A percentile compares a stretch with the other conserved stretches of the same genome.
phyloP scores from a whole-genome alignment of 345 rosid species.

The Arabidopsis suecica region DNA sequence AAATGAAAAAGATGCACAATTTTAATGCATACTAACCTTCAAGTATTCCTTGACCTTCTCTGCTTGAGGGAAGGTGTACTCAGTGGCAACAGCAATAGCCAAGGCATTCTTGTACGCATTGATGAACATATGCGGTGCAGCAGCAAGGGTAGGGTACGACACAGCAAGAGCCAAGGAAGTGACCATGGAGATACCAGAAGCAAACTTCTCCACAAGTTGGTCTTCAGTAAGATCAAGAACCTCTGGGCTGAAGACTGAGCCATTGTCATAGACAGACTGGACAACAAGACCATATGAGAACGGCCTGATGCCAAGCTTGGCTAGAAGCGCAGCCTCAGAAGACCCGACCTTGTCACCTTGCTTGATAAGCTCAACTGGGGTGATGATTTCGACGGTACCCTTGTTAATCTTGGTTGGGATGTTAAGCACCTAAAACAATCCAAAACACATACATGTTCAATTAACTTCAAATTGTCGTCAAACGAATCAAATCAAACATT shows the following conservation, averaged over 20 bases:
- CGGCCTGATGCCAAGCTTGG: slow-evolving; percentile 79
- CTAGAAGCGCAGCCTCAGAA: slow-evolving; percentile 78
- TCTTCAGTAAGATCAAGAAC: slow-evolving; percentile 90
- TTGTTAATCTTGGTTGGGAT: slow-evolving; percentile 87
- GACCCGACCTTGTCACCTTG: slow-evolving; percentile 87
- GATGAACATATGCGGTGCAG: slow-evolving; percentile 74
- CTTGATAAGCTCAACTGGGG: slow-evolving; percentile 84
- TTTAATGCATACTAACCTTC: slow-evolving; percentile 51
- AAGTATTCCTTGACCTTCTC: slow-evolving; percentile 91
- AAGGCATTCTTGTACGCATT: slow-evolving; percentile 84
- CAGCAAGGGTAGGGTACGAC: slow-evolving; percentile 78
- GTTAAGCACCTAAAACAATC: slow-evolving; percentile 60
- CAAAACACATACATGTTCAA: background rate
- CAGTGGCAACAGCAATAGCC: slow-evolving; percentile 73
- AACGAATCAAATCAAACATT: background rate
- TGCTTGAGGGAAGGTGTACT: slow-evolving; percentile 82
- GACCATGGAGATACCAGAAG: slow-evolving; percentile 85
- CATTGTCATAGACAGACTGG: slow-evolving; percentile 74
- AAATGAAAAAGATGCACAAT: too few species aligned
- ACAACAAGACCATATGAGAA: slow-evolving; percentile 88
- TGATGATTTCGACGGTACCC: slow-evolving; percentile 82
- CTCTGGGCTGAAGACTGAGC: slow-evolving; percentile 92
- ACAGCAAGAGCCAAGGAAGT: slow-evolving; percentile 76
- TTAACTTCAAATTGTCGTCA: background rate
- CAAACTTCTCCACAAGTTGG: slow-evolving; percentile 77